phyloP scores from a whole-genome alignment of 2,329 filamentous ascomycete species.

The Domatiomyces globalis region DNA sequence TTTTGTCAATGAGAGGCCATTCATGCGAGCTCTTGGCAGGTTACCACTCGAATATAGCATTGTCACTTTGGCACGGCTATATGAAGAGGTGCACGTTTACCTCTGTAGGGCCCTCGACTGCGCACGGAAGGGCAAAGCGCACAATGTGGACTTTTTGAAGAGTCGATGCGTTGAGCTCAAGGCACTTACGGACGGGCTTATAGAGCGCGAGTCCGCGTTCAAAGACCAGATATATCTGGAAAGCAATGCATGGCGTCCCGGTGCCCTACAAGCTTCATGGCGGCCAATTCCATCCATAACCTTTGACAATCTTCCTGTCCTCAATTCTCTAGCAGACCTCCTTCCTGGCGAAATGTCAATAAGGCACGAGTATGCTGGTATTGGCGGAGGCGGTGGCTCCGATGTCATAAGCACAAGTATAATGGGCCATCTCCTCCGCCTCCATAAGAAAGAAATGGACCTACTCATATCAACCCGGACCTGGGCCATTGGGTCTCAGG shows the following conservation, averaged over 20 bases:
- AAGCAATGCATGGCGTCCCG: not conserved
- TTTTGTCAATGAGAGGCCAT: conserved; percentile 5
- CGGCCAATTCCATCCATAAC: conserved; percentile 7
- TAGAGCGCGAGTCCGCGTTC: conserved; percentile 1
- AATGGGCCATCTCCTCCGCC: conserved; percentile 11
- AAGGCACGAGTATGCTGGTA: conserved; percentile 10
- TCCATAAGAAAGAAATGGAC: conserved; percentile 11
- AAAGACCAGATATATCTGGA: conserved; percentile 9
- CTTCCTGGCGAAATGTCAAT: conserved; percentile 10
- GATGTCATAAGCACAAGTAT: conserved; percentile 17
- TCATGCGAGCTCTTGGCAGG: conserved; percentile 5
- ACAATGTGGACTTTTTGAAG: conserved; percentile 6
- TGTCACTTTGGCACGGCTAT: conserved; percentile 13
- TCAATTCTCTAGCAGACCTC: conserved; percentile 6
- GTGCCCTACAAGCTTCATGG: conserved; percentile 3
- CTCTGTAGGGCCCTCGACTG: conserved; percentile 6
- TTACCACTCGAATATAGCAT: conserved; percentile 4
- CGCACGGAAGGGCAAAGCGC: conserved; percentile 3
- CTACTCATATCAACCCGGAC: conserved; percentile 16
- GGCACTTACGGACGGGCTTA: conserved; percentile 5
- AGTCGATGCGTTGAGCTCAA: conserved; percentile 8
- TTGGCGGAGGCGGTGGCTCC: conserved; percentile 16
- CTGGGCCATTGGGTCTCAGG: conserved; percentile 16
- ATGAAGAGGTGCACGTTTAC: conserved; percentile 12
- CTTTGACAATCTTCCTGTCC: conserved; percentile 10